Evolutionary conservation across 306 rosid genomes (phyloP).

Genomic region (Vigna reflexopilosa): DNA sequence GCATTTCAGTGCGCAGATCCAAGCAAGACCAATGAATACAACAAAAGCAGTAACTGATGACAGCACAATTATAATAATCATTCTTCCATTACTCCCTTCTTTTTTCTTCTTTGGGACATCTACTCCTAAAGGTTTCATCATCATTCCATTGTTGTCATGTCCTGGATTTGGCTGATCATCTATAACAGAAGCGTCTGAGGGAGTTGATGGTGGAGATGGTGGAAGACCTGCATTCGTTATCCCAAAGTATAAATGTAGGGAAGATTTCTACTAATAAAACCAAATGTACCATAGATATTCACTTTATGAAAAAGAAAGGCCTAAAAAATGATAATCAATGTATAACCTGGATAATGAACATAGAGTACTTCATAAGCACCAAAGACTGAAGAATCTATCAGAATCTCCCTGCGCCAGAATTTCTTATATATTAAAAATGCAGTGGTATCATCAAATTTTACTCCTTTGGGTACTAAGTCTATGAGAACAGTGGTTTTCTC

Average conservation of each 20-base stretch:
- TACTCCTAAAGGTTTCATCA: constrained; percentile 87
- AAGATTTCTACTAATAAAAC: constrained; percentile 30
- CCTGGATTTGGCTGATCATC: constrained; percentile 71
- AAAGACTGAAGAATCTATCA: constrained; percentile 65
- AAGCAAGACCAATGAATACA: constrained; percentile 64
- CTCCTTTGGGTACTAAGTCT: constrained; percentile 79
- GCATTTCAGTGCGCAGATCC: constrained; percentile 70
- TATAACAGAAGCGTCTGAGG: constrained; percentile 56
- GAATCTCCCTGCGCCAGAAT: constrained; percentile 77
- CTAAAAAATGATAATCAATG: constrained; percentile 14
- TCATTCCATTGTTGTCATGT: constrained; percentile 57
- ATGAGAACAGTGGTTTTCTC: constrained; percentile 79
- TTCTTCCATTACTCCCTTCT: constrained; percentile 56
- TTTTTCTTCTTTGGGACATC: constrained; percentile 67
- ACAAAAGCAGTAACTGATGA: constrained; percentile 78
- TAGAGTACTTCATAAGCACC: constrained; percentile 79
- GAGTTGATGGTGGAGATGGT: constrained; percentile 85
- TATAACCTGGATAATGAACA: constrained; percentile 87
- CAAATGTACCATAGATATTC: constrained; percentile 9
- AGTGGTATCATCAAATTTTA: constrained; percentile 61
- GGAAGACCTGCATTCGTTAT: constrained; percentile 80
- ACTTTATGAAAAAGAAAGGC: constrained; percentile 4
- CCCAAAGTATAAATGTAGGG: constrained; percentile 39
- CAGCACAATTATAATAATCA: constrained; percentile 61
- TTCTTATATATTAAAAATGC: constrained; percentile 70